Evolutionary conservation across 129 eudicot genomes (phyloP), one percentile per base, ranked within the genome.

Genomic region (Lonicera japonica): DNA sequence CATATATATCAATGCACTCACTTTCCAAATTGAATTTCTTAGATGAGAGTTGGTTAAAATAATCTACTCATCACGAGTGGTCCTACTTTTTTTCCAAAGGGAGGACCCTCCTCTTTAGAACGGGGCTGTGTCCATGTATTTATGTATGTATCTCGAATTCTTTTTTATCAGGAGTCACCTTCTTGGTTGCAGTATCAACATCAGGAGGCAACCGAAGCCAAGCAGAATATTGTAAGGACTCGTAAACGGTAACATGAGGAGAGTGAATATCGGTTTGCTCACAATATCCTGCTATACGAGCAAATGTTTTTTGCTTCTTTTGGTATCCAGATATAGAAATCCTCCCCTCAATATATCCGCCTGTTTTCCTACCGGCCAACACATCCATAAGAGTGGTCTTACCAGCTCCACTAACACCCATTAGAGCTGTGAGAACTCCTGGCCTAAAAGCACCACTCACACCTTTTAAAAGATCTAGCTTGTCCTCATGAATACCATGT

Each of bases 321-420:
- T 73, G 78, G 21, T 66, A 73, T 9, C 78, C 78, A 10, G 78
- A 73, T 17, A 73, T 67, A 14, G 18, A 58, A 13, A 73, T 73
- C 12, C 19, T 58, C 8, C 78, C 78, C 7, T 73, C 68, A 36
- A 73, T 60, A 11, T 73, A 66, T 19, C 78, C 68, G 8, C 77
- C 77, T 13, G 77, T 73, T 65, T 73, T 73, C 11, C 77, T 54
- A 20, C 77, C 77, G 0, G 78, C 78, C 23, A 73, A 64, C 43
- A 73, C 78, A 45, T 73, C 78, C 78, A 73, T 66, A 38, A 73
- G 60, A 19, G 78, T 73, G 11, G 78, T 73, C 67, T 73, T 73
- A 29, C 78, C 78, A 52, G 78, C 78, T 19, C 78, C 78, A 21
- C 78, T 73, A 8, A 73, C 73, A 18, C 78, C 78, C 78, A 73